Base-by-base conservation (phyloP, 768 basidiomycete genomes). In the Termitomyces sp. region DNA sequence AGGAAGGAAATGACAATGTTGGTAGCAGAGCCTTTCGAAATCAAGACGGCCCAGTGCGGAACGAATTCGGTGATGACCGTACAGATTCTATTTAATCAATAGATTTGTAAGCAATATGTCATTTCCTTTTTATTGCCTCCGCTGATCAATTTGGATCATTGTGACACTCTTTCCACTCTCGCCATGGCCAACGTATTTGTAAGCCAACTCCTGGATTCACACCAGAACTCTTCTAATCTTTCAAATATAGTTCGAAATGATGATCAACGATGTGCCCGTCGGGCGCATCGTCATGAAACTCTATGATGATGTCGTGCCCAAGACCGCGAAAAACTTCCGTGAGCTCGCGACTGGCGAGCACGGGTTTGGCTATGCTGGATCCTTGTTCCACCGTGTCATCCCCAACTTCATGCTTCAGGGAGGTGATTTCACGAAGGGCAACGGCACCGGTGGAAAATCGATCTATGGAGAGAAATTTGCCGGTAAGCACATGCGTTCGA, bases 381-480 rank as follows among this genome's bases (percentile, higher is more conserved):
- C 75, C 19, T 26, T 40, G 0, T 94, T 94, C 83, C 92, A 94
- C 71, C 87, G 92, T 62, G 74, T 94, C 66, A 92, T 94, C 67
- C 88, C 87, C 21, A 47, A 68, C 43, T 94, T 93, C 74, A 93
- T 93, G 90, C 77, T 91, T 55, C 93, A 95, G 70, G 93, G 91
- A 31, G 94, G 94, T 56, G 92, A 94, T 69, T 96, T 96, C 70
- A 88, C 86, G 60, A 63, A 57, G 17, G 67, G 70, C 35, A 74
- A 88, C 59, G 90, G 90, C n/a, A 89, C 87, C 7, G 91, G 90
- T 58, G 91, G 90, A 48, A 89, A 86, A 71, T 87, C 85, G 26
- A 89, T 89, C 68, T 89, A 87, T 59, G 88, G 88, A 60, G 74
- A 75, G 47, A 85, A 82, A 64, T 89, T 89, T 59, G 66, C 64